Conservation (phyloP, 768 basidiomycete genomes). For the Suillus decipiens region DNA sequence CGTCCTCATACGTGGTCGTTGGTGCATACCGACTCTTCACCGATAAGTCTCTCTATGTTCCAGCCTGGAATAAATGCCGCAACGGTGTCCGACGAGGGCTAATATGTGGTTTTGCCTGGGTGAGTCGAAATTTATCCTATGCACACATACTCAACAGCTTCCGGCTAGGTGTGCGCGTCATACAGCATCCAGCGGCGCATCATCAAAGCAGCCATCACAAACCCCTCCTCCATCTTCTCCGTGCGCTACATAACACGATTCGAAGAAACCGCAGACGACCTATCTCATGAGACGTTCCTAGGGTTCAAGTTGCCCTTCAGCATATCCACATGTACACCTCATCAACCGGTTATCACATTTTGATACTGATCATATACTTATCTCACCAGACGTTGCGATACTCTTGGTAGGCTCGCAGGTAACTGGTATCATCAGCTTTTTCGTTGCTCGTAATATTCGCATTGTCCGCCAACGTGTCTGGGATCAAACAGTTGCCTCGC, state of each 20-base stretch:
- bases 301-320: slow-evolving; percentile 68
- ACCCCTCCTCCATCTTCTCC: slow-evolving; percentile 31
- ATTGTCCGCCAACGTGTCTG: slow-evolving; percentile 77
- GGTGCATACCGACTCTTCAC: slow-evolving; percentile 83
- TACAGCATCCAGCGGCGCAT: slow-evolving; percentile 73
- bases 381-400: slow-evolving; percentile 63
- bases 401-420: slow-evolving; percentile 75
- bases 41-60: slow-evolving; percentile 65
- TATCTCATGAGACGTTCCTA: slow-evolving; percentile 54
- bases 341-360: neutral
- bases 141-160: slow-evolving; percentile 3
- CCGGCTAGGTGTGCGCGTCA: slow-evolving; percentile 56
- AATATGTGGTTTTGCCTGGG: slow-evolving; percentile 71
- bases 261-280: slow-evolving; percentile 28
- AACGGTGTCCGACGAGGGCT: slow-evolving; percentile 75
- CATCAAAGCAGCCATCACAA: slow-evolving; percentile 41
- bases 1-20: slow-evolving; percentile 83
- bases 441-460: slow-evolving; percentile 80
- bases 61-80: slow-evolving; percentile 84
- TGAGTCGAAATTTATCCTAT: slow-evolving; percentile 30
- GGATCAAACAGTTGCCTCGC: slow-evolving; percentile 80
- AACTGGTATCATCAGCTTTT: slow-evolving; percentile 76
- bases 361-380: neutral
- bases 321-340: slow-evolving; percentile 63
- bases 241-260: slow-evolving; percentile 28